These are phyloP conservation scores for Auricularia sp. DNA, from an alignment of 768 basidiomycete genomes.

Conservation along the genomic window DNA sequence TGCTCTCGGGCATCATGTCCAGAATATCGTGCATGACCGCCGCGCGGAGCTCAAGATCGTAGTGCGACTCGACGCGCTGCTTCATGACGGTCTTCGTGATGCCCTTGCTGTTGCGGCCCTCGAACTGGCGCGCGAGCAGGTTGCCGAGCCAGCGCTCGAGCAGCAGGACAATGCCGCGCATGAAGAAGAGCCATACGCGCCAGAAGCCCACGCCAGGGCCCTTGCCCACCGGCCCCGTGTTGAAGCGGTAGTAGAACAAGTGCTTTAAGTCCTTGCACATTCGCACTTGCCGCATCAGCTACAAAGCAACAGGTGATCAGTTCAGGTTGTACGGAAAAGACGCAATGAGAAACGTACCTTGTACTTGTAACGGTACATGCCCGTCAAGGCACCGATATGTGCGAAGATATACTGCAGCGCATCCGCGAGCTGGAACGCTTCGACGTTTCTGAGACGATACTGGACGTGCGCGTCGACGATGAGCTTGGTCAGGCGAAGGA, in stretches of 20 bases:
- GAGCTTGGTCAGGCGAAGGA: conserved; percentile 92
- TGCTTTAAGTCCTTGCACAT: conserved; percentile 99
- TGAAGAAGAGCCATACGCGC: conserved; percentile 99
- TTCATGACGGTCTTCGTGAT: conserved; percentile 98
- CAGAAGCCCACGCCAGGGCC: conserved; percentile 99
- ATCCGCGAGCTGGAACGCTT: conserved; percentile 98
- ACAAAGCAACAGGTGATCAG: not conserved
- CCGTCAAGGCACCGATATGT: conserved; percentile 94
- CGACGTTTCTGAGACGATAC: conserved; percentile 95
- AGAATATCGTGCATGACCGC: conserved; percentile 99
- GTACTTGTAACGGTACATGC: conserved; percentile 99
- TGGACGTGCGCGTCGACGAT: conserved; percentile 99
- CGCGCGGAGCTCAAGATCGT: conserved; percentile 91
- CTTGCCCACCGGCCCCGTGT: conserved; percentile 98
- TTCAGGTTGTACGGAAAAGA: not conserved
- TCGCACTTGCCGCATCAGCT: conserved; percentile 98
- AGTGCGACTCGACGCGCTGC: conserved; percentile 97
- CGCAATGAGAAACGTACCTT: conserved; percentile 43
- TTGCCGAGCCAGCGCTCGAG: conserved; percentile 98
- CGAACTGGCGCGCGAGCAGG: conserved; percentile 94
- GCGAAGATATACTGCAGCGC: conserved; percentile 96
- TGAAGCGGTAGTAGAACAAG: conserved; percentile 96
- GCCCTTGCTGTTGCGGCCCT: conserved; percentile 93
- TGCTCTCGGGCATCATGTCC: conserved; percentile 99
- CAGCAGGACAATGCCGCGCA: conserved; percentile 96